Evolutionary conservation across 495 filamentous ascomycete species (phyloP).

Genomic region (Xylaria telfairii): DNA sequence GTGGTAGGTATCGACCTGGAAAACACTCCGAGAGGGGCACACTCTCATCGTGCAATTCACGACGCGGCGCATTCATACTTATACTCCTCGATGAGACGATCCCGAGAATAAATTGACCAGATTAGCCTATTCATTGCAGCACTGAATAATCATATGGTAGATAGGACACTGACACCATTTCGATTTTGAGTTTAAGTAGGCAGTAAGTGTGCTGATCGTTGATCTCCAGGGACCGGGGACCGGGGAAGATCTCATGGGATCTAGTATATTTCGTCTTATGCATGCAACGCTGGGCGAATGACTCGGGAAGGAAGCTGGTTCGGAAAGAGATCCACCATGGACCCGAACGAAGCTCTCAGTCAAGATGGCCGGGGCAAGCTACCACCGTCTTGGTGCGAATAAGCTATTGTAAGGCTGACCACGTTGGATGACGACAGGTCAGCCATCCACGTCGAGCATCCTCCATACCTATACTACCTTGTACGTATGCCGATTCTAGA

Average conservation of each 20-base stretch:
- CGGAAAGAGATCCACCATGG: neutral
- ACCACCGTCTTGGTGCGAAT: neutral
- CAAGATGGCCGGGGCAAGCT: neutral
- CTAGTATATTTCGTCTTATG: neutral
- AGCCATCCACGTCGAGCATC: neutral
- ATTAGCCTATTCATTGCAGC: neutral
- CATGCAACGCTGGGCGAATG: neutral
- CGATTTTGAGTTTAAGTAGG: neutral
- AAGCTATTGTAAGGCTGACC: neutral
- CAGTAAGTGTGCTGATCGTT: neutral
- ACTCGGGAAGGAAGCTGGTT: constrained; percentile 9
- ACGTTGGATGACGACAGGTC: constrained; percentile 15
- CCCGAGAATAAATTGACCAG: neutral
- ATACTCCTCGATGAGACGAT: neutral
- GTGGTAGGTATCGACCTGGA: neutral
- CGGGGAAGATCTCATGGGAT: constrained; percentile 2
- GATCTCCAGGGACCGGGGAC: neutral
- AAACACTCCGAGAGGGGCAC: neutral
- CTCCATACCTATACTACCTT: neutral
- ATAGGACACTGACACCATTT: neutral
- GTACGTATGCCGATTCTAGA: constrained; percentile 8
- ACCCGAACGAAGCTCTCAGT: neutral
- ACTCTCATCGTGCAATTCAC: neutral
- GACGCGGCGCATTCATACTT: too few relatives aligned
- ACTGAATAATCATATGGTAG: neutral